Percentiles rank a stretch among this genome's conserved stretches.
Evolutionary conservation across 352 stramenopile species (phyloP).

Genomic region (Pythium pyrilobum): DNA sequence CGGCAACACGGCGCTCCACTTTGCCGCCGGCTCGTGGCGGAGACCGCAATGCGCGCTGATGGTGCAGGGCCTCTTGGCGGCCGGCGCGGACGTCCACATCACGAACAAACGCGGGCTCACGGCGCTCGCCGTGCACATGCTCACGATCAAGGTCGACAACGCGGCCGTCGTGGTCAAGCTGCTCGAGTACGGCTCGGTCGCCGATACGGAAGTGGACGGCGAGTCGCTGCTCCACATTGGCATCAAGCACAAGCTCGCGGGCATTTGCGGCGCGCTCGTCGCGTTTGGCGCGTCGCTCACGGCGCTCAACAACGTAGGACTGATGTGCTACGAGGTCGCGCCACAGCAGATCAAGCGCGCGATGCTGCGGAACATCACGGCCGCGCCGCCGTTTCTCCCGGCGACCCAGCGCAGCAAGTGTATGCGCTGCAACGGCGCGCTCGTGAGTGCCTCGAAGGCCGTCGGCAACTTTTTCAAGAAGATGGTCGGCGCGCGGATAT

Average conservation of each 20-base stretch:
- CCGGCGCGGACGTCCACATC: slow-evolving; percentile 43
- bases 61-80: slow-evolving; percentile 37
- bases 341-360: slow-evolving; percentile 51
- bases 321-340: slow-evolving; percentile 81
- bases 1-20: slow-evolving; percentile 79
- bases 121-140: slow-evolving; percentile 70
- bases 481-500: slow-evolving; percentile 36
- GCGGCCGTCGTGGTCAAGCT: slow-evolving; percentile 57
- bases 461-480: slow-evolving; percentile 57
- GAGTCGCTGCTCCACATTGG: slow-evolving; percentile 61
- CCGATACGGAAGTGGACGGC: slow-evolving; percentile 59
- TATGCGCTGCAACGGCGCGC: slow-evolving; percentile 60
- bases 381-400: slow-evolving; percentile 39
- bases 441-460: slow-evolving; percentile 42
- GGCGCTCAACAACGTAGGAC: slow-evolving; percentile 54
- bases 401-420: slow-evolving; percentile 55
- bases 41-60: slow-evolving; percentile 40
- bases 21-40: slow-evolving; percentile 59
- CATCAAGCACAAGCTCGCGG: slow-evolving; percentile 39
- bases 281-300: slow-evolving; percentile 57
- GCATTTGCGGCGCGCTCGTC: slow-evolving; percentile 52
- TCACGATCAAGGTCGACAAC: slow-evolving; percentile 76
- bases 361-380: slow-evolving; percentile 63
- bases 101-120: slow-evolving; percentile 64
- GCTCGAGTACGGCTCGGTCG: slow-evolving; percentile 48